These are phyloP conservation scores for Neoboletus magnificus DNA, from an alignment of 768 basidiomycete species.

Conservation along the genomic window DNA sequence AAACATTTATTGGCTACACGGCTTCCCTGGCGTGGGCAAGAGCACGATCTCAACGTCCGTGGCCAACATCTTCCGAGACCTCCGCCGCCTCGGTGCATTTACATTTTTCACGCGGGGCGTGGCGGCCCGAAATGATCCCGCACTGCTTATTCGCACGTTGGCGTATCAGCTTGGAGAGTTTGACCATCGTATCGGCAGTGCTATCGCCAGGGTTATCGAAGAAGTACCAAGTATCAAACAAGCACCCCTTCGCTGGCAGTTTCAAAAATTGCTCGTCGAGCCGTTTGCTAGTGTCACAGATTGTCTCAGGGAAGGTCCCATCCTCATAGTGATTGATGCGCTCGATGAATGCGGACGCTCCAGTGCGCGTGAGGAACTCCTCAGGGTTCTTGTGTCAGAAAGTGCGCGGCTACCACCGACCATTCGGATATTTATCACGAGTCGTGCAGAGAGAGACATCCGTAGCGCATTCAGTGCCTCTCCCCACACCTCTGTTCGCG, in stretches of 20 bases:
- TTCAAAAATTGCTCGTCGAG: slow-evolving; percentile 33
- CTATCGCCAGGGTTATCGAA: slow-evolving; percentile 25
- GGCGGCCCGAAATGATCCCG: slow-evolving; percentile 28
- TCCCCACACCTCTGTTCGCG: slow-evolving; percentile 12
- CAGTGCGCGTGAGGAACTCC: slow-evolving; percentile 24
- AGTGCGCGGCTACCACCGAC: slow-evolving; percentile 17
- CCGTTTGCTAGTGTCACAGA: slow-evolving; percentile 22
- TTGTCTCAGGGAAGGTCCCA: slow-evolving; percentile 24
- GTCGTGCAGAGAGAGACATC: slow-evolving; percentile 33
- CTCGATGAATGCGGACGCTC: slow-evolving; percentile 34
- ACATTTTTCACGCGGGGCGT: slow-evolving; percentile 34
- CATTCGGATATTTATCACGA: slow-evolving; percentile 32
- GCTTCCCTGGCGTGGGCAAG: slow-evolving; percentile 37
- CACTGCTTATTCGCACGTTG: slow-evolving; percentile 32
- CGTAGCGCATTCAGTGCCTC: slow-evolving; percentile 7
- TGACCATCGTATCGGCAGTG: slow-evolving; percentile 27
- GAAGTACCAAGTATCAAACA: slow-evolving; percentile 30
- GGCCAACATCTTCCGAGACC: slow-evolving; percentile 31
- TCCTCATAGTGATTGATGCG: slow-evolving; percentile 35
- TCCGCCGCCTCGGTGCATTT: slow-evolving; percentile 36
- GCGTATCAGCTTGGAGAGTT: slow-evolving; percentile 35
- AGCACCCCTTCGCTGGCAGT: slow-evolving; percentile 29
- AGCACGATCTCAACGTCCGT: slow-evolving; percentile 36
- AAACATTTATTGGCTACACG: slow-evolving; percentile 34
- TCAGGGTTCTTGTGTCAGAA: slow-evolving; percentile 28